phyloP scores from a whole-genome alignment of 1,284 basidiomycete species.

The Ustilago bromivora region DNA sequence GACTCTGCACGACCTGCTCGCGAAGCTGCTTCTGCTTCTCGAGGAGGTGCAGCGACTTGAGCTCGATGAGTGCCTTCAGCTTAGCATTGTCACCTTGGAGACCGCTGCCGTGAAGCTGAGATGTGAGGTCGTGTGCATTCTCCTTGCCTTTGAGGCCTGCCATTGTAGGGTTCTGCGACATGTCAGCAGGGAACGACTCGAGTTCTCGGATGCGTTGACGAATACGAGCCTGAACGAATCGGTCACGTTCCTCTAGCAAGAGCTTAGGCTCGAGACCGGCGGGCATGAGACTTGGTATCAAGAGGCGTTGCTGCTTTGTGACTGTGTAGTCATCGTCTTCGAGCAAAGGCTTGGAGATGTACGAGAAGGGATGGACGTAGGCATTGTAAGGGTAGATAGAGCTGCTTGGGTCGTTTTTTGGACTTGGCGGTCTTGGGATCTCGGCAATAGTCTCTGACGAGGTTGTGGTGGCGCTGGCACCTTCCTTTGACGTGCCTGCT shows the following conservation, averaged over 20 bases:
- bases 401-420: constrained; percentile 78
- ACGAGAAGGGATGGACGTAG: constrained; percentile 84
- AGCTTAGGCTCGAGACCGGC: constrained; percentile 92
- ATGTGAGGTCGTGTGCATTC: constrained; percentile 34
- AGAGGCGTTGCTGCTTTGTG: constrained; percentile 81
- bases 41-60: constrained; percentile 89
- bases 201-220: constrained; percentile 90
- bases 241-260: constrained; percentile 89
- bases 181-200: constrained; percentile 83
- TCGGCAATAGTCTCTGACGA: constrained; percentile 58
- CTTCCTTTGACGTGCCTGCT: constrained; percentile 29
- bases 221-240: constrained; percentile 89
- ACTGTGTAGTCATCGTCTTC: constrained; percentile 69
- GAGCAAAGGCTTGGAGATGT: constrained; percentile 68
- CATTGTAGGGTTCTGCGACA: constrained; percentile 70
- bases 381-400: constrained; percentile 95
- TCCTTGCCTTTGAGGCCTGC: constrained; percentile 49
- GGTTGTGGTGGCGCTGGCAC: constrained; percentile 15
- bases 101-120: constrained; percentile 29
- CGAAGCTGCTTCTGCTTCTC: constrained; percentile 90
- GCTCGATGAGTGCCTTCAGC: constrained; percentile 90
- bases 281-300: constrained; percentile 91
- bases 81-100: constrained; percentile 75
- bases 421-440: constrained; percentile 51
- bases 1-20: constrained; percentile 85